Evolutionary conservation across 805 yeast species (phyloP).

Genomic region (Sugiyamaella valdiviana): DNA sequence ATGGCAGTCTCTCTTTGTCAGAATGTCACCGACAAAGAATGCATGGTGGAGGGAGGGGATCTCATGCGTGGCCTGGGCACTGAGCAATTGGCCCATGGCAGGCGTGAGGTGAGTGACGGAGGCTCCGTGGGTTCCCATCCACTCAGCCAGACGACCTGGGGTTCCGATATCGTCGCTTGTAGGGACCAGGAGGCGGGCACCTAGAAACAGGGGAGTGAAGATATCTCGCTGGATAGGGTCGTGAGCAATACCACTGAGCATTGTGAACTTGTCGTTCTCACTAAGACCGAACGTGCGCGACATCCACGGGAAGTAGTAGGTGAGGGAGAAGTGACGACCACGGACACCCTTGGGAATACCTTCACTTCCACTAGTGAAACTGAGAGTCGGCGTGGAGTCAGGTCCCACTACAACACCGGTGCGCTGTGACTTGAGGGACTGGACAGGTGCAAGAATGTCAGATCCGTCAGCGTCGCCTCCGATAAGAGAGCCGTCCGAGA

Average conservation of each 20-base stretch:
- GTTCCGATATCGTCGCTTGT: slow-evolving; percentile 98
- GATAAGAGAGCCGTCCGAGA: slow-evolving; percentile 62
- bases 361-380: slow-evolving; percentile 96
- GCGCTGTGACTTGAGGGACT: slow-evolving; percentile 45
- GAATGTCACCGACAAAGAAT: slow-evolving; percentile 94
- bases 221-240: slow-evolving; percentile 99
- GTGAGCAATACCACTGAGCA: slow-evolving; percentile 98
- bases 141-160: slow-evolving; percentile 93
- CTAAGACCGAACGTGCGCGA: slow-evolving; percentile 72
- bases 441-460: slow-evolving; percentile 49
- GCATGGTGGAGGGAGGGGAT: slow-evolving; percentile 90
- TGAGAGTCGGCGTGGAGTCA: slow-evolving; percentile 91
- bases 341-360: slow-evolving; percentile 98
- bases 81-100: slow-evolving; percentile 96
- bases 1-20: slow-evolving; percentile 94
- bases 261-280: slow-evolving; percentile 82
- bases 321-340: slow-evolving; percentile 94
- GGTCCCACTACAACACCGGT: slow-evolving; percentile 96
- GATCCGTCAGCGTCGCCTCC: slow-evolving; percentile 39
- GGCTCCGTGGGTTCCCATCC: slow-evolving; percentile 91
- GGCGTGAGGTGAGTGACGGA: slow-evolving; percentile 98
- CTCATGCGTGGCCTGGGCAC: slow-evolving; percentile 89
- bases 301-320: slow-evolving; percentile 99
- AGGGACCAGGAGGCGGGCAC: slow-evolving; percentile 90
- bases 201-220: slow-evolving; percentile 94